Evolutionary conservation across 2,329 filamentous ascomycete genomes (phyloP).

Genomic region (Mycogone perniciosa): DNA sequence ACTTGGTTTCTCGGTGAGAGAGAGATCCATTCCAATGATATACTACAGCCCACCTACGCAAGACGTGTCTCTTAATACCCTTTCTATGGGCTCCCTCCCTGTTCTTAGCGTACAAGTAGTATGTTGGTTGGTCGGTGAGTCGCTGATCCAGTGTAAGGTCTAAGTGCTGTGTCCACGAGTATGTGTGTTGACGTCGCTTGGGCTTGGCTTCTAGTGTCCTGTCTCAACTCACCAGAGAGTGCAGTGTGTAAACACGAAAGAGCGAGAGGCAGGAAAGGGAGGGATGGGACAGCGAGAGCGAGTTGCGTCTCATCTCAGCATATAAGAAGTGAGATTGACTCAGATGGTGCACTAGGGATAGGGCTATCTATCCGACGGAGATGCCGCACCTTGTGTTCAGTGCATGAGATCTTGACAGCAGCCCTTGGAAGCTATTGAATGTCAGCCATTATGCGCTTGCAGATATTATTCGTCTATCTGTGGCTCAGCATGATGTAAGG

Average conservation of each 20-base stretch:
- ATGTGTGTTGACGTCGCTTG: too few relatives aligned
- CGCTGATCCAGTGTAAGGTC: background rate
- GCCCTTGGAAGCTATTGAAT: background rate
- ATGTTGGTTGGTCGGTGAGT: background rate
- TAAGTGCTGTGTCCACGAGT: background rate
- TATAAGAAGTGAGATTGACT: constrained; percentile 18
- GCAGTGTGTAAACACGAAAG: too few relatives aligned
- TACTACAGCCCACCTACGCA: background rate
- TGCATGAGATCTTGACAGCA: too few relatives aligned
- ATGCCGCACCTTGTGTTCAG: background rate
- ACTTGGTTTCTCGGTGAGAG: background rate
- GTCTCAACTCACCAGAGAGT: too few relatives aligned
- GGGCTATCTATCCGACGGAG: constrained; percentile 1
- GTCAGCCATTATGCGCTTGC: background rate
- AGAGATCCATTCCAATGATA: background rate
- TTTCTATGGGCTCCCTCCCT: background rate
- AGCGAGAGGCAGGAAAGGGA: background rate
- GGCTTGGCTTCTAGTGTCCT: too few relatives aligned
- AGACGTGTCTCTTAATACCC: background rate
- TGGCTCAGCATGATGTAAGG: background rate
- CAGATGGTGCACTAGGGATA: constrained; percentile 11
- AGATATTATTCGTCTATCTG: background rate
- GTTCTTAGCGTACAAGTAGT: background rate
- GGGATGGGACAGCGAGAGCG: background rate
- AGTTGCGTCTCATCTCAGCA: constrained; percentile 6